A percentile compares a stretch with the other conserved stretches of the same genome.
phyloP scores from a whole-genome alignment of 1,284 basidiomycete genomes.

The Porogramme epimiltina region DNA sequence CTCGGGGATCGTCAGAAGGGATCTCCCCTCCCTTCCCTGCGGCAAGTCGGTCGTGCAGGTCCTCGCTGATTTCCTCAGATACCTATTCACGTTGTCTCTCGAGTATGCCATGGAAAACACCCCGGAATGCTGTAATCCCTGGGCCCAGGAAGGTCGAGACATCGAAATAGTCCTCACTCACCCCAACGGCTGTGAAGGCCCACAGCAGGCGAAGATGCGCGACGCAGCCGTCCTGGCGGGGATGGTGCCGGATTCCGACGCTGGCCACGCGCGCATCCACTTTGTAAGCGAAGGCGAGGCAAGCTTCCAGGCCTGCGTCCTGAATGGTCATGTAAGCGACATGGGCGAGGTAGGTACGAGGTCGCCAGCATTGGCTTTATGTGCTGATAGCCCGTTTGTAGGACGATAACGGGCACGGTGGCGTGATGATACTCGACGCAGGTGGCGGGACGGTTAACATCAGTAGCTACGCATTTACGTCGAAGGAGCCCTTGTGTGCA shows the following conservation, averaged over 20 bases:
- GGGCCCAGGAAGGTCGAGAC: constrained; percentile 34
- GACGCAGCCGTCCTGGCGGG: constrained; percentile 36
- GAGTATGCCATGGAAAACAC: constrained; percentile 51
- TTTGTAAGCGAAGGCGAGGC: constrained; percentile 57
- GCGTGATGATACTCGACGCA: constrained; percentile 55
- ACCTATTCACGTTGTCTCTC: constrained; percentile 45
- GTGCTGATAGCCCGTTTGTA: too few relatives aligned
- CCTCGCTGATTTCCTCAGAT: constrained; percentile 58
- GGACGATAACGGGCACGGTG: constrained; percentile 29
- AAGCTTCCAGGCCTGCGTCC: constrained; percentile 47
- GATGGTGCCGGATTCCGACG: constrained; percentile 30
- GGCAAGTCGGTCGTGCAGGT: too few relatives aligned
- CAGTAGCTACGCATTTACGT: constrained; percentile 44
- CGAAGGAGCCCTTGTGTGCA: constrained; percentile 24
- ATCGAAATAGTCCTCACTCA: constrained; percentile 41
- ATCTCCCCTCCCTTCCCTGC: too few relatives aligned
- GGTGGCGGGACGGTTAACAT: constrained; percentile 61
- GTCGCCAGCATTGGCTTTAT: too few relatives aligned
- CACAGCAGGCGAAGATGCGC: constrained; percentile 42
- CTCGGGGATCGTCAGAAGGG: too few relatives aligned
- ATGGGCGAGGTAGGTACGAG: constrained; percentile 29
- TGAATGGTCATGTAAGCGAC: constrained; percentile 35
- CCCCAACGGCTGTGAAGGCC: constrained; percentile 48
- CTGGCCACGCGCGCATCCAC: constrained; percentile 37
- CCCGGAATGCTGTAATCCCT: constrained; percentile 39